A percentile compares a stretch with the other conserved stretches of the same genome.
Conservation (phyloP, 139 green algal genomes). For the Chlamydomonas schloesseri region DNA sequence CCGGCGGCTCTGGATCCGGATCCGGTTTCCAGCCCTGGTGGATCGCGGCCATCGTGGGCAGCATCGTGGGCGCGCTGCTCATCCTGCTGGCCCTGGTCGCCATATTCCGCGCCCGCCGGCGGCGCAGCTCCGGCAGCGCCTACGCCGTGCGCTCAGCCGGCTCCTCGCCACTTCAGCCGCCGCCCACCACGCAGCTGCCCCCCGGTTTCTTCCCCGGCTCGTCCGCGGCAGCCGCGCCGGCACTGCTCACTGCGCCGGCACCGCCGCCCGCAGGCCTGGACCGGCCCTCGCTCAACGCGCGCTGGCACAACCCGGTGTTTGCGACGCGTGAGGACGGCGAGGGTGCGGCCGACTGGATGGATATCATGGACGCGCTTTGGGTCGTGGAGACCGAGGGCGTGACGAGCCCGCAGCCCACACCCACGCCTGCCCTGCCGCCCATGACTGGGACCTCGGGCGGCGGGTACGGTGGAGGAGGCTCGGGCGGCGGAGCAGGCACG, state of each 20-base stretch:
- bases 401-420: no score
- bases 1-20: neutral
- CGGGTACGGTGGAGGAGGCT: no score
- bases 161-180: neutral
- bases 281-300: slow-evolving; percentile 14
- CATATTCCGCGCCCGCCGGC: neutral
- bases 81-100: neutral
- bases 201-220: no score
- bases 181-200: neutral
- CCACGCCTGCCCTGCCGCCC: no score
- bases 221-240: neutral
- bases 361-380: slow-evolving; percentile 22
- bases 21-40: slow-evolving; percentile 20
- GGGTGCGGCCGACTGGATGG: slow-evolving; percentile 2
- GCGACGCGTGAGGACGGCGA: neutral
- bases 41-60: slow-evolving; percentile 19
- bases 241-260: neutral
- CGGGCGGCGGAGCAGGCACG: no score
- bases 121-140: neutral
- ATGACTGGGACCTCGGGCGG: neutral
- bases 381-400: slow-evolving; percentile 12
- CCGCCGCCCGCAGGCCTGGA: slow-evolving; percentile 12
- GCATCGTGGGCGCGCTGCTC: slow-evolving; percentile 10
- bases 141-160: neutral
- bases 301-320: slow-evolving; percentile 22